Evolutionary conservation across 192 early-diverging fungal species (phyloP).

Genomic region (Linnemannia elongata): DNA sequence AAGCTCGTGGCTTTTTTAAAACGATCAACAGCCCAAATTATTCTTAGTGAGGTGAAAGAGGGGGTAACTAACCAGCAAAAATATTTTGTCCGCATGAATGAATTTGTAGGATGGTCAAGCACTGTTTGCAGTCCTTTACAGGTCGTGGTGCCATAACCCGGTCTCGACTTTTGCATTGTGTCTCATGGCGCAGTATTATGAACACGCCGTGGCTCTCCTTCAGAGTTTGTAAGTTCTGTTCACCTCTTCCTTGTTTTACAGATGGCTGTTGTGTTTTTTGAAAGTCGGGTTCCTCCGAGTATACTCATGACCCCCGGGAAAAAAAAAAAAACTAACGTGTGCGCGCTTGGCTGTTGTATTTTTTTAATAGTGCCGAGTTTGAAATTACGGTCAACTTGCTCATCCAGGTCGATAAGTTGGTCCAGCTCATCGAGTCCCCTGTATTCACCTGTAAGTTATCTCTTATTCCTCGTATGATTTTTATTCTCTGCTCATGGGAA

Average conservation of each 20-base stretch:
- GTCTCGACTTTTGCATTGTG: slow-evolving; percentile 95
- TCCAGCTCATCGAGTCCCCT: slow-evolving; percentile 96
- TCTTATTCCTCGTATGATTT: not conserved
- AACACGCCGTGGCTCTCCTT: slow-evolving; percentile 87
- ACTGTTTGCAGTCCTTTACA: slow-evolving; percentile 90
- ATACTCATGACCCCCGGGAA: not conserved
- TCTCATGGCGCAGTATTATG: slow-evolving; percentile 97
- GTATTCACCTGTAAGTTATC: slow-evolving; percentile 87
- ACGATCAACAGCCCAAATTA: not conserved
- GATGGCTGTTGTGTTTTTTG: too few species aligned
- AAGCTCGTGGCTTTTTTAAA: not conserved
- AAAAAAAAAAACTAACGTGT: not conserved
- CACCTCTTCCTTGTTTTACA: not conserved
- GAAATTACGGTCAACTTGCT: slow-evolving; percentile 96
- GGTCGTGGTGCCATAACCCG: slow-evolving; percentile 97
- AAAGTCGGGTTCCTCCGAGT: not conserved
- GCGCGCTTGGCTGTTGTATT: not conserved
- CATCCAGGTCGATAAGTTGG: slow-evolving; percentile 98
- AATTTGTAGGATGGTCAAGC: slow-evolving; percentile 75
- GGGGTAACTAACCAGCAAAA: not conserved
- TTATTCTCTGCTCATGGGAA: not conserved
- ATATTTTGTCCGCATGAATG: not conserved
- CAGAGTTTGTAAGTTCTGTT: slow-evolving; percentile 74
- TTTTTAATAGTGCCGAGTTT: slow-evolving; percentile 79
- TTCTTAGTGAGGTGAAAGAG: not conserved